Percentiles rank a stretch among this genome's conserved stretches.
These are phyloP conservation scores for Fusarium nematophilum DNA, from an alignment of 2,329 filamentous ascomycete genomes.

Conservation along the genomic window DNA sequence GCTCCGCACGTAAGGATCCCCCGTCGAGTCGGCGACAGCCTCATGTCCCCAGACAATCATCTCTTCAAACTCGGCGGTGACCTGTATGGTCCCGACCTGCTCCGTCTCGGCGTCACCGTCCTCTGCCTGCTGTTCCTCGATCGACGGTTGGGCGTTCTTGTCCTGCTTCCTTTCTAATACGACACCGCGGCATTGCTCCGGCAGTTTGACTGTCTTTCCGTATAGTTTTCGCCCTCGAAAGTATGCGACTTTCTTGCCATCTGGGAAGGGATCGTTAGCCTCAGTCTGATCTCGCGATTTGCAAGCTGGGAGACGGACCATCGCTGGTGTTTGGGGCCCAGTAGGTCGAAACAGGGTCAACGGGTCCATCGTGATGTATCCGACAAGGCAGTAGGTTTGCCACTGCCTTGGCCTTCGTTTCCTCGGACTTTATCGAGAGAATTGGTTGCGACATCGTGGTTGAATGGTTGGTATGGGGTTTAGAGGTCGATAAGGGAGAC, in stretches of 20 bases:
- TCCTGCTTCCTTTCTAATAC: conserved; percentile 59
- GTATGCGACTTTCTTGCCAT: conserved; percentile 68
- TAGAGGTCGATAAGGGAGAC: conserved; percentile 17
- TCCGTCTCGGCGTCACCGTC: conserved; percentile 57
- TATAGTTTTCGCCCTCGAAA: conserved; percentile 84
- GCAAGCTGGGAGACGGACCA: conserved; percentile 50
- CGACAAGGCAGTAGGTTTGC: conserved; percentile 84
- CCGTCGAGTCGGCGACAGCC: conserved; percentile 65
- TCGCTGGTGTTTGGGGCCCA: conserved; percentile 71
- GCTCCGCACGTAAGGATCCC: conserved; percentile 78
- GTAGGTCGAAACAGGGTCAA: conserved; percentile 72
- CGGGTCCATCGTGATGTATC: conserved; percentile 80
- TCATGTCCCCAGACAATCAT: conserved; percentile 90
- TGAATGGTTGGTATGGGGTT: neutral
- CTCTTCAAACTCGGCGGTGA: conserved; percentile 76
- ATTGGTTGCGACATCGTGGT: conserved; percentile 56
- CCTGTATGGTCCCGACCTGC: conserved; percentile 65
- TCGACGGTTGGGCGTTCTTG: conserved; percentile 48
- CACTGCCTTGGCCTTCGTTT: conserved; percentile 54
- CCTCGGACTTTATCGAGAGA: conserved; percentile 51
- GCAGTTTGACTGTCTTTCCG: conserved; percentile 74
- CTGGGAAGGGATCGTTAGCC: conserved; percentile 53
- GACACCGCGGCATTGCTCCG: conserved; percentile 76
- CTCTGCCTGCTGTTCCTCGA: conserved; percentile 54
- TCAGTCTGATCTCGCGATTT: neutral